Base-by-base conservation (phyloP, 1,139 yeast species). In the Magnusiomyces ingens region DNA sequence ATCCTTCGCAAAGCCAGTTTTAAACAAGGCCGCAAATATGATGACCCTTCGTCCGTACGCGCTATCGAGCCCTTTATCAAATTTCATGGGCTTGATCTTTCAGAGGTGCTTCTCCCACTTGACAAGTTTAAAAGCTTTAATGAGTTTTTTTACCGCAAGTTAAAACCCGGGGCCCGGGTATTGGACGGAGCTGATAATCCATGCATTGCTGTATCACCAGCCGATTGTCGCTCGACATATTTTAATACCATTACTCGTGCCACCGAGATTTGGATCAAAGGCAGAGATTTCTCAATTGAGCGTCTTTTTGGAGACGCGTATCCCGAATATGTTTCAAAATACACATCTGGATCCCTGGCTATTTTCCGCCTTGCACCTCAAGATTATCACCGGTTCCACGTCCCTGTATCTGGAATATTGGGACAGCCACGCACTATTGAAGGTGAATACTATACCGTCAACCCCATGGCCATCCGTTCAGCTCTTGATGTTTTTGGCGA, bases 391-490 rank as follows among this genome's bases (percentile, higher is more conserved):
- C 73, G 99, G 45, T 91, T 93, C 70, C 99, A 93, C 67, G 77
- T 82, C 13, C 96, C 98, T 0, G 91, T 91, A 1, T 78, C 78
- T 56, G 98, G 97, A 1, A 67, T 66, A 0, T 70, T 93, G 45
- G 86, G 85, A 0, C 74, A 78, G 55, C 84, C 94, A 32, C 76
- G 76, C 54, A 76, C 74, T 58, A 85, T 93, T 46, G 85, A 81
- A 45, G 99, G 98, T 0, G 95, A 90, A 62, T 93, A 93, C 67
- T 93, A 89, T 66, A 93, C 98, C 0, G 99, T 93, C 12, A 93
- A 93, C 64, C 98, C 98, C 1, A 93, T 93, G 97, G 98, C 98
- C 0, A 79, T 93, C 48, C 72, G 98, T 55, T 86, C 95, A 0
- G 81, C 82, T 1, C 61, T 93, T 53, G 98, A 93, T 68, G 98